Evolutionary conservation across 2,329 filamentous ascomycete genomes (phyloP).

Genomic region (Ceratocystis diversiconidia): DNA sequence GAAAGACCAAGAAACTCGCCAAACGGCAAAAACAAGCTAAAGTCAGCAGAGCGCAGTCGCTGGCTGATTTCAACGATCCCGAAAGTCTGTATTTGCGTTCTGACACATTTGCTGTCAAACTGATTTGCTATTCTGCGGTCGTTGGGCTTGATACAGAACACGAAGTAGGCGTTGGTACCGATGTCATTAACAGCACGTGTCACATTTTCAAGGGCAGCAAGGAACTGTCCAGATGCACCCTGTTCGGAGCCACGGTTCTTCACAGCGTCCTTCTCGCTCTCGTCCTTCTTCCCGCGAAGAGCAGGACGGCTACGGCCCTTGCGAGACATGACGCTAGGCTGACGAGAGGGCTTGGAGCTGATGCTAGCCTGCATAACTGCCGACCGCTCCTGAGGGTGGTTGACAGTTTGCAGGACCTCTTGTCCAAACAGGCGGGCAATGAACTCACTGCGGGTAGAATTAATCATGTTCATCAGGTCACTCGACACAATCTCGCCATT

Average conservation of each 20-base stretch:
- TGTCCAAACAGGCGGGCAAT: constrained; percentile 88
- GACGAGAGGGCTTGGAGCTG: constrained; percentile 84
- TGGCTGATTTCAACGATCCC: constrained; percentile 96
- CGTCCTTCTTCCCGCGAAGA: constrained; percentile 27
- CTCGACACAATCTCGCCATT: constrained; percentile 94
- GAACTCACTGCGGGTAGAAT: constrained; percentile 75
- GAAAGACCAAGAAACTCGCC: constrained; percentile 85
- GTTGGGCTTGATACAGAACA: constrained; percentile 96
- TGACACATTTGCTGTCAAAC: constrained; percentile 96
- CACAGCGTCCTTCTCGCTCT: constrained; percentile 31
- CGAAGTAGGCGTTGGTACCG: constrained; percentile 84
- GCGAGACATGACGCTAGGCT: constrained; percentile 80
- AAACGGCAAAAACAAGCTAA: constrained; percentile 89
- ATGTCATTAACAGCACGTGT: constrained; percentile 70
- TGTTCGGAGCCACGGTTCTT: constrained; percentile 48
- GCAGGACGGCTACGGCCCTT: constrained; percentile 35
- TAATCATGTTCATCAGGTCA: constrained; percentile 88
- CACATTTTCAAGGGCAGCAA: constrained; percentile 78
- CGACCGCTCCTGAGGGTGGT: constrained; percentile 80
- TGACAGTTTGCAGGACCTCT: constrained; percentile 78
- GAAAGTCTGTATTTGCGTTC: constrained; percentile 85
- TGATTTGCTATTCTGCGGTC: constrained; percentile 95
- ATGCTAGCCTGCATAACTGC: constrained; percentile 94
- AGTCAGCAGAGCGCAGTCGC: constrained; percentile 80
- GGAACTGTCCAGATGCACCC: constrained; percentile 83